Conservation (phyloP, 805 yeast species). For the Vanderwaltozyma verrucispora region DNA sequence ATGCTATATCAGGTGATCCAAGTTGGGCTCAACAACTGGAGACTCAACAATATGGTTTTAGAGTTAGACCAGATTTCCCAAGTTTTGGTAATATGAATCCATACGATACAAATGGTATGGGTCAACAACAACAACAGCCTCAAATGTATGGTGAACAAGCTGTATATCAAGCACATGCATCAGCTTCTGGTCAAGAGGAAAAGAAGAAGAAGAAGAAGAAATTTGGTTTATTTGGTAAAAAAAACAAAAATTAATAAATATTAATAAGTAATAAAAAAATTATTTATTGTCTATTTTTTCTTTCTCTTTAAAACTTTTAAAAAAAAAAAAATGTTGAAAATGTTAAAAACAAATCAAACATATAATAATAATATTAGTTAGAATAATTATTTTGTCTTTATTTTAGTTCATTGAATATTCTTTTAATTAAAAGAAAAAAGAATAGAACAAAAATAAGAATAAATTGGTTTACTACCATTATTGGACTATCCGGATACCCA, state of each 20-base stretch:
- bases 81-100: conserved; percentile 20
- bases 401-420: too few relatives aligned
- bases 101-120: conserved; percentile 11
- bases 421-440: too few relatives aligned
- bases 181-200: conserved; percentile 17
- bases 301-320: neutral
- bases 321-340: too few relatives aligned
- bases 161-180: conserved; percentile 48
- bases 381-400: neutral
- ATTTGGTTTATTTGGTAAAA: conserved; percentile 70
- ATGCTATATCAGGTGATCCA: conserved; percentile 72
- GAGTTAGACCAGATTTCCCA: conserved; percentile 64
- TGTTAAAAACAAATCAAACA: too few relatives aligned
- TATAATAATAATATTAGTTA: too few relatives aligned
- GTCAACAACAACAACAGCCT: conserved; percentile 14
- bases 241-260: conserved; percentile 33
- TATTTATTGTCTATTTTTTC: neutral
- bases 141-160: conserved; percentile 39
- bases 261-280: neutral
- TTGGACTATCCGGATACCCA: neutral
- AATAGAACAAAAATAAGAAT: too few relatives aligned
- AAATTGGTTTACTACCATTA: too few relatives aligned
- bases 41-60: conserved; percentile 71
- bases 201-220: conserved; percentile 54
- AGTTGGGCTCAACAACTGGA: conserved; percentile 74